These are phyloP conservation scores for Pachysandra terminalis DNA, from an alignment of 164 flowering plant genomes.

Conservation along the genomic window DNA sequence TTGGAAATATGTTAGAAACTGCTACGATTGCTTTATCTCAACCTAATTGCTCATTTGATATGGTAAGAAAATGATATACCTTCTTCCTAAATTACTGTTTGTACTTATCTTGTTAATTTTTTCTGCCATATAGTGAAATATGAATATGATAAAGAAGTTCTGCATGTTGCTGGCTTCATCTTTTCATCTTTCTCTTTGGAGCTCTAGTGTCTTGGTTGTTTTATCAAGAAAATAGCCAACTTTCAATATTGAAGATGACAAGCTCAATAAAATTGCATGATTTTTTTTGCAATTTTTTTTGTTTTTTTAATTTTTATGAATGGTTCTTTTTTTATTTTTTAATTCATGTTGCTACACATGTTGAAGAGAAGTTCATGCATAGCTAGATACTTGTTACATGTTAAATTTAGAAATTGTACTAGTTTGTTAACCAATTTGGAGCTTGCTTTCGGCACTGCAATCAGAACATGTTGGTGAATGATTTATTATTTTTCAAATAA, in stretches of 20 bases:
- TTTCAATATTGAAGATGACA: too few species aligned
- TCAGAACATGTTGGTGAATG: too few species aligned
- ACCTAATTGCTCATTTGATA: conserved; percentile 60
- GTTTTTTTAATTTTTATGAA: neutral
- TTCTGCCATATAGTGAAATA: neutral
- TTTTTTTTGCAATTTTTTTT: too few species aligned
- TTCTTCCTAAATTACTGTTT: neutral
- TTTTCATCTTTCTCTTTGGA: neutral
- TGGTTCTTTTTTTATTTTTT: neutral
- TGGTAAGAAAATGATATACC: conserved; percentile 43
- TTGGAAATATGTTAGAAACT: conserved; percentile 80
- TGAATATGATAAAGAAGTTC: neutral
- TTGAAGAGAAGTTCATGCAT: too few species aligned
- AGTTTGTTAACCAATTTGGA: neutral
- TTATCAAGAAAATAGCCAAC: too few species aligned
- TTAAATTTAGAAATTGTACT: neutral
- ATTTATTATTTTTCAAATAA: too few species aligned
- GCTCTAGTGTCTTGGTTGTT: too few species aligned
- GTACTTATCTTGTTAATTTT: neutral
- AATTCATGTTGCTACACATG: too few species aligned
- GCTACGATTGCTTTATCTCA: conserved; percentile 58
- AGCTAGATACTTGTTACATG: neutral
- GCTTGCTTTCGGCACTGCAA: too few species aligned
- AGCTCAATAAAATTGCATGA: too few species aligned
- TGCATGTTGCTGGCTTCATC: conserved; percentile 3